Conservation (phyloP, 106 monocot genomes). For the Posidonia australis region DNA sequence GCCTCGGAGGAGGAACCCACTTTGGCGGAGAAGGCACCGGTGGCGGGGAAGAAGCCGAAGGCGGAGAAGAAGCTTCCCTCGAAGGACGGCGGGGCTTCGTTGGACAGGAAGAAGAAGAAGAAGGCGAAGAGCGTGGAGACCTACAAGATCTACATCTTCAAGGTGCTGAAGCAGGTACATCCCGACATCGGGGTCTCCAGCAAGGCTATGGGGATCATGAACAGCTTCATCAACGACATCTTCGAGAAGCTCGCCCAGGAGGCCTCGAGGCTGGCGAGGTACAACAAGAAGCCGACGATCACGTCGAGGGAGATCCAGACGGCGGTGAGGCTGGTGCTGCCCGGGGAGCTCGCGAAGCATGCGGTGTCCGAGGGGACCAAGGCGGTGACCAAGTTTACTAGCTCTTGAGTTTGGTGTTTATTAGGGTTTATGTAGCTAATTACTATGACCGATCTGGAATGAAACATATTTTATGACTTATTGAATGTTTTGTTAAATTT, state of each 20-base stretch:
- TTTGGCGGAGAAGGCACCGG: background rate
- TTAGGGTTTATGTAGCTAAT: too few relatives aligned
- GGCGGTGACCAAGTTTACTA: constrained; percentile 5
- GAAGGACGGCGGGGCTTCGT: background rate
- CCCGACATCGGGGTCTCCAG: too few relatives aligned
- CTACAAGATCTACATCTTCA: constrained; percentile 17
- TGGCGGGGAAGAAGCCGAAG: too few relatives aligned
- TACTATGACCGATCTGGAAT: too few relatives aligned
- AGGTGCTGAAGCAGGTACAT: constrained; percentile 9
- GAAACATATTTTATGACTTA: too few relatives aligned
- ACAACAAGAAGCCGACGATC: too few relatives aligned
- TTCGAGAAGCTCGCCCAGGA: constrained; percentile 8
- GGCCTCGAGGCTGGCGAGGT: constrained; percentile 1
- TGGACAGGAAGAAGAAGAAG: too few relatives aligned
- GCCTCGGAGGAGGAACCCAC: background rate
- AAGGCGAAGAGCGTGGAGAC: constrained; percentile 6
- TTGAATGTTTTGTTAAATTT: too few relatives aligned
- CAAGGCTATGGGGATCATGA: constrained; percentile 12
- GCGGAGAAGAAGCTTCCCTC: too few relatives aligned
- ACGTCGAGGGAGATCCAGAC: too few relatives aligned
- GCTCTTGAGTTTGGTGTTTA: constrained; percentile 1
- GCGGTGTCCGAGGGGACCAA: too few relatives aligned
- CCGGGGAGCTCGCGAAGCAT: constrained; percentile 8
- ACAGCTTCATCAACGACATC: constrained; percentile 10
- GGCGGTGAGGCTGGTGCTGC: constrained; percentile 7